Base-by-base conservation (phyloP, 1,284 basidiomycete species). In the Athelia psychrophila region DNA sequence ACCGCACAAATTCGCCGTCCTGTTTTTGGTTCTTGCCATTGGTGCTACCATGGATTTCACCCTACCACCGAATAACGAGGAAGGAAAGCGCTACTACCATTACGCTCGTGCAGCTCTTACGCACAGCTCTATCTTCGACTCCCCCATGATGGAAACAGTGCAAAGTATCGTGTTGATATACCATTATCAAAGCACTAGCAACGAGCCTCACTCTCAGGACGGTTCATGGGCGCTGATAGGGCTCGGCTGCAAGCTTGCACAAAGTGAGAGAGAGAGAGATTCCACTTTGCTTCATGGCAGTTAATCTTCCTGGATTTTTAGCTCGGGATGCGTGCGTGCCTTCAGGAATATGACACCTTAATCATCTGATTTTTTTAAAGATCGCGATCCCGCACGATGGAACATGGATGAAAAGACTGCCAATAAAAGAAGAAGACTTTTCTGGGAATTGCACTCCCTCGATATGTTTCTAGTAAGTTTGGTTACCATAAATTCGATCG, bases 61-160 rank as follows among this genome's bases (percentile, higher is more conserved):
- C 9, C n/a, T n/a, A n/a, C 38, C 38, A 9, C 38, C n/a, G 20
- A 18, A 30, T 13, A 30, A 30, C 13, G 27, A 5, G 13, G 27
- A 30, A 13, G 27, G 13, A 13, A 13, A 5, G 6, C 6, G 13
- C 6, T 30, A 30, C 13, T 13, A 30, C 13, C 27, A 30, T 13
- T 30, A 30, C 27, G 27, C 27, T 13, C 13, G 27, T 13, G 27
- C 27, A 30, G 27, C 27, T 13, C 5, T 30, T 20, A 77, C 78
- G 50, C 68, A 87, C 30, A 80, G 81, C 45, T 73, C 84, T 1
- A 73, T 86, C 20, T 67, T 86, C 47, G 84, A 86, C 64, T 83
- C 84, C 52, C 83, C 86, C 8, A 80, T 80, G 8, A 68, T 85
- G 44, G 80, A 80, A 49, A 85, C 84, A 35, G 79, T 88, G 47